phyloP scores from a whole-genome alignment of 1,284 basidiomycete species.

The Phellopilus nigrolimitatus region DNA sequence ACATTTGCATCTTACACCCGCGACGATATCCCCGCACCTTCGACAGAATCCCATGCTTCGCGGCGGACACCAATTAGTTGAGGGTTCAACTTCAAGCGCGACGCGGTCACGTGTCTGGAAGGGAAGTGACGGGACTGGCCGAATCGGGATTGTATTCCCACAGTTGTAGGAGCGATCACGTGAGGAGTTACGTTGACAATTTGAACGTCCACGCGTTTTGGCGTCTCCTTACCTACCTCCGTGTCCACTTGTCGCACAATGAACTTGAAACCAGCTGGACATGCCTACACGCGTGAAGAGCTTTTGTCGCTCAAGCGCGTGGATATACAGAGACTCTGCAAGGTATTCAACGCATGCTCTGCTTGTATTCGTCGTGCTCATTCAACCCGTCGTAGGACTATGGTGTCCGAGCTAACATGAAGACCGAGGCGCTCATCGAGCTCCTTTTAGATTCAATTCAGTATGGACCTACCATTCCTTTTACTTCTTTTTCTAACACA shows the following conservation, averaged over 20 bases:
- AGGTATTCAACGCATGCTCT: slow-evolving; percentile 38
- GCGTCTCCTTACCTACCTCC: background rate
- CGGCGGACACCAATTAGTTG: background rate
- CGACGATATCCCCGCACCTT: slow-evolving; percentile 74
- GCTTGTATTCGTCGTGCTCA: slow-evolving; percentile 5
- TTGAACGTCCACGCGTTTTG: background rate
- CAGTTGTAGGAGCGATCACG: too few relatives aligned
- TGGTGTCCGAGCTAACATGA: slow-evolving; percentile 74
- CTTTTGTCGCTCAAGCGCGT: slow-evolving; percentile 49
- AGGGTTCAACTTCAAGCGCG: background rate
- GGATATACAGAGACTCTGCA: slow-evolving; percentile 74
- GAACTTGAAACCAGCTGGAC: slow-evolving; percentile 12
- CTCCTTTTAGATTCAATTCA: slow-evolving; percentile 54
- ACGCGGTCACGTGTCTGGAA: background rate
- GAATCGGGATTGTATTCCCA: too few relatives aligned
- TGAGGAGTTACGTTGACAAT: too few relatives aligned
- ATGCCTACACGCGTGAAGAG: slow-evolving; percentile 17
- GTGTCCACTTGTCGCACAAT: background rate
- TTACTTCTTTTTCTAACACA: background rate
- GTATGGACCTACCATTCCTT: slow-evolving; percentile 27
- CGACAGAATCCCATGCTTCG: slow-evolving; percentile 70
- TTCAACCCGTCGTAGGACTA: slow-evolving; percentile 47
- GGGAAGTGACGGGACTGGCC: too few relatives aligned
- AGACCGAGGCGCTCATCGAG: slow-evolving; percentile 70
- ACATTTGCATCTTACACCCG: slow-evolving; percentile 65